A percentile compares a stretch with the other conserved stretches of the same genome.
These are phyloP conservation scores for Stephanocyclus meneghinianus DNA, from an alignment of 352 stramenopile species.

Conservation along the genomic window DNA sequence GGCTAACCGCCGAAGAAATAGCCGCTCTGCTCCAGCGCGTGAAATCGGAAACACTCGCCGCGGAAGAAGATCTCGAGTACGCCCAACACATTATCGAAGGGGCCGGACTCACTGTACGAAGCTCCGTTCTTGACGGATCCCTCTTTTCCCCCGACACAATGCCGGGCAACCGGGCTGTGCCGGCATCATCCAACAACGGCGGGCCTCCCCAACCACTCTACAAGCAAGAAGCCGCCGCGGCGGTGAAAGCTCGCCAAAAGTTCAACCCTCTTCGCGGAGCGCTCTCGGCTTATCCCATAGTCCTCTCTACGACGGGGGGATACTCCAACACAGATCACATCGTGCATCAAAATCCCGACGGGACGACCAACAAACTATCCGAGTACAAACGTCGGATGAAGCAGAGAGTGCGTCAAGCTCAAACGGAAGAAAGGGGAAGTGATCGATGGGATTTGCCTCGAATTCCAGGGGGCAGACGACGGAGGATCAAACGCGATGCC, in stretches of 20 bases:
- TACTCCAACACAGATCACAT: constrained; percentile 82
- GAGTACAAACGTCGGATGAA: constrained; percentile 66
- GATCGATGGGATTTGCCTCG: constrained; percentile 73
- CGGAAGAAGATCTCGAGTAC: constrained; percentile 19
- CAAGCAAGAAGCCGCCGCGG: constrained; percentile 30
- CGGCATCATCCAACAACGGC: not conserved
- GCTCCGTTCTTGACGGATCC: constrained; percentile 27
- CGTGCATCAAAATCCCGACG: constrained; percentile 56
- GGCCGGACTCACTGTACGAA: constrained; percentile 36
- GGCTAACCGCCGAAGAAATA: constrained; percentile 9
- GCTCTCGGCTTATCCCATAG: constrained; percentile 37
- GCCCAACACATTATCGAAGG: constrained; percentile 18
- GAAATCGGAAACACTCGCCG: constrained; percentile 18
- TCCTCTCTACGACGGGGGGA: constrained; percentile 59
- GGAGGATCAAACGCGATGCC: constrained; percentile 63
- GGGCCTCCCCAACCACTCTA: constrained; percentile 1
- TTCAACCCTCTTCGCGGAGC: constrained; percentile 47
- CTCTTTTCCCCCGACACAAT: constrained; percentile 4
- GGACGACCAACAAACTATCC: constrained; percentile 55
- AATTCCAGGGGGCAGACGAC: constrained; percentile 61
- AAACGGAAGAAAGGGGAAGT: constrained; percentile 53
- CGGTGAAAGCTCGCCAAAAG: constrained; percentile 28
- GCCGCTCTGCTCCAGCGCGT: constrained; percentile 21
- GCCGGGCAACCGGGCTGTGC: not conserved
- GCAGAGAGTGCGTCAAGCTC: constrained; percentile 40